Evolutionary conservation across 2,329 filamentous ascomycete genomes (phyloP).

Genomic region (Ophiostoma australiae): DNA sequence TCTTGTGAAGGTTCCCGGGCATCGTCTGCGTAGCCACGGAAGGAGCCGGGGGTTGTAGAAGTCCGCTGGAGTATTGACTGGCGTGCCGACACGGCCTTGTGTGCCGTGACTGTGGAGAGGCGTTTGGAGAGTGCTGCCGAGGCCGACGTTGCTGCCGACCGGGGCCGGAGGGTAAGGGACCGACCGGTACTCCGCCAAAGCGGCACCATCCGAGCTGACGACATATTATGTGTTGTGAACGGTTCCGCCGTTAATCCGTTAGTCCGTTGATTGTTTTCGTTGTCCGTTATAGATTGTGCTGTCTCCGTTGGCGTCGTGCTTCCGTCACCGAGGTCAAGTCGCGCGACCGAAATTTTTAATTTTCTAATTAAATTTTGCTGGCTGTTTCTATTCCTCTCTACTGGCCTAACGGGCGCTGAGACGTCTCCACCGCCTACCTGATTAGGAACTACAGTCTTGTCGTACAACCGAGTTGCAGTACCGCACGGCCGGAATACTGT

Average conservation of each 20-base stretch:
- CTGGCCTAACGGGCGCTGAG: neutral
- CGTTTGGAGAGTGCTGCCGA: neutral
- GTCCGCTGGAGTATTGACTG: neutral
- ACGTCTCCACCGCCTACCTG: conserved; percentile 2
- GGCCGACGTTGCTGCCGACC: conserved; percentile 30
- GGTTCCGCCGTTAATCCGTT: neutral
- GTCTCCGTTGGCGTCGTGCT: conserved; percentile 12
- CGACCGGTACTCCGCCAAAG: conserved; percentile 39
- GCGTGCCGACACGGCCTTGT: neutral
- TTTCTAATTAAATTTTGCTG: conserved; percentile 21
- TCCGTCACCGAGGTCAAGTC: conserved; percentile 19
- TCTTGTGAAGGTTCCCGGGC: conserved; percentile 10
- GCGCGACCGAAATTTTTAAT: conserved; percentile 22
- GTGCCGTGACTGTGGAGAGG: neutral
- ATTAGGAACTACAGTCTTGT: neutral
- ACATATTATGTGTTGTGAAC: conserved; percentile 7
- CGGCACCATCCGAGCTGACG: conserved; percentile 46
- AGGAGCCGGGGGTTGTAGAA: conserved; percentile 23
- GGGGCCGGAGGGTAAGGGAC: conserved; percentile 39
- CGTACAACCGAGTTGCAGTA: neutral
- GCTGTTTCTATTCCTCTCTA: neutral
- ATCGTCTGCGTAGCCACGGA: conserved; percentile 33
- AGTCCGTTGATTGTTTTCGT: too few species aligned
- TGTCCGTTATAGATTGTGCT: neutral
- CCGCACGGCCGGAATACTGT: conserved; percentile 11